These are phyloP conservation scores for Plenodomus tracheiphilus DNA, from an alignment of 2,329 filamentous ascomycete species.

Conservation along the genomic window DNA sequence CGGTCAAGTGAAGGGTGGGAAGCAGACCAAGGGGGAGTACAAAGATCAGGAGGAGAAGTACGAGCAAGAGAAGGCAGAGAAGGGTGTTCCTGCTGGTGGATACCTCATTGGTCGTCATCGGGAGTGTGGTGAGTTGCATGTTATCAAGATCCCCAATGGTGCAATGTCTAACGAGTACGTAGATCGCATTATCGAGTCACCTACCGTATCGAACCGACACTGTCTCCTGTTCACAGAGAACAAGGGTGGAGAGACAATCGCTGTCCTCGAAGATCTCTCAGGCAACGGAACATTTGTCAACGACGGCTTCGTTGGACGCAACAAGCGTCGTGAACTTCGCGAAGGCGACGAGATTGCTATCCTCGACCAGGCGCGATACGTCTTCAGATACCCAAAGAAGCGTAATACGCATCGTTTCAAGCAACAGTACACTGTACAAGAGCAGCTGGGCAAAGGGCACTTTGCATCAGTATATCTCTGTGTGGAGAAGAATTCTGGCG, in stretches of 20 bases:
- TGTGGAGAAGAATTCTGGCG: constrained; percentile 80
- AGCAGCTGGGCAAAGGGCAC: constrained; percentile 90
- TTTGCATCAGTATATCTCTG: constrained; percentile 94
- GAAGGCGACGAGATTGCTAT: constrained; percentile 92
- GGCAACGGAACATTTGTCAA: constrained; percentile 98
- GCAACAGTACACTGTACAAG: constrained; percentile 81
- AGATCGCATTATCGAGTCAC: constrained; percentile 72
- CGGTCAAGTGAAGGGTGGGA: constrained; percentile 40
- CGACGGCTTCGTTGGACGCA: constrained; percentile 85
- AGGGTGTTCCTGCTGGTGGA: constrained; percentile 69
- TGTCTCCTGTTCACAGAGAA: constrained; percentile 69
- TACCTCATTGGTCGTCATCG: constrained; percentile 91
- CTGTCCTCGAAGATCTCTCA: constrained; percentile 88
- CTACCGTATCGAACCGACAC: constrained; percentile 85
- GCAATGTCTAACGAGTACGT: constrained; percentile 42
- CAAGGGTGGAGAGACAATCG: constrained; percentile 61
- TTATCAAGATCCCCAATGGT: constrained; percentile 2
- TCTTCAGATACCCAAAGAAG: constrained; percentile 78
- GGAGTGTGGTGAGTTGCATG: constrained; percentile 75
- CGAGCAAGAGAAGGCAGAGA: constrained; percentile 58
- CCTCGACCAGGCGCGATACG: constrained; percentile 80
- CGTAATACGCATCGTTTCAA: constrained; percentile 71
- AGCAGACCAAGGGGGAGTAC: constrained; percentile 55
- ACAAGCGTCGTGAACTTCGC: constrained; percentile 84
- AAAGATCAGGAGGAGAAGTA: constrained; percentile 65